phyloP scores from a whole-genome alignment of 192 early-diverging fungal genomes.

The Piromyces sp. region DNA sequence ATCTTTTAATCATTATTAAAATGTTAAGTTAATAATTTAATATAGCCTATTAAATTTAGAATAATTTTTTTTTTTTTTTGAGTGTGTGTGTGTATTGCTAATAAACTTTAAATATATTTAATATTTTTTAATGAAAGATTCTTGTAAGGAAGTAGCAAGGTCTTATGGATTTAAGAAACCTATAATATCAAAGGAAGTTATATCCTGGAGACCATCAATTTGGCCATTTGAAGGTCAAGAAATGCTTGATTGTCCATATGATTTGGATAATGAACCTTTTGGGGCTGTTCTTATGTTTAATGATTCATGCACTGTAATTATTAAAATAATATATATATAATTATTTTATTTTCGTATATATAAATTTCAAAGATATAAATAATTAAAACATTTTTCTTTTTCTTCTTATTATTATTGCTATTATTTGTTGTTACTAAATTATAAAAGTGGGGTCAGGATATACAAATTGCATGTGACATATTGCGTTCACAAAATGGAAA shows the following conservation, averaged over 20 bases:
- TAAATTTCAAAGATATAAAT: too few relatives aligned
- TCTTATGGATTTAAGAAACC: neutral
- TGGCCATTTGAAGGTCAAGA: neutral
- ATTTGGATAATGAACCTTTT: neutral
- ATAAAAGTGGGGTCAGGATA: neutral
- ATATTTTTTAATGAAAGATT: neutral
- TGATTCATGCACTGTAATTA: neutral
- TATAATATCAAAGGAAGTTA: neutral
- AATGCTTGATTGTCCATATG: neutral
- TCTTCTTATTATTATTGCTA: too few relatives aligned
- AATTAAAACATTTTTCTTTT: too few relatives aligned
- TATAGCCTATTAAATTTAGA: too few relatives aligned
- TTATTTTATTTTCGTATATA: too few relatives aligned
- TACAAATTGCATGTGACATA: neutral
- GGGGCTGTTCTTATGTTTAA: neutral
- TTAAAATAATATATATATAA: too few relatives aligned
- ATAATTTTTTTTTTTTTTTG: too few relatives aligned
- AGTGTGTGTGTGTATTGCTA: too few relatives aligned
- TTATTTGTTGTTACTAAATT: too few relatives aligned
- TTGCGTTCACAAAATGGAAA: neutral
- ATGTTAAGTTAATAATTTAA: too few relatives aligned
- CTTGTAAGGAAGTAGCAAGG: neutral
- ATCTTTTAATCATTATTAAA: too few relatives aligned
- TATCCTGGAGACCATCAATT: neutral
- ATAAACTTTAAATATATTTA: too few relatives aligned